Conservation (phyloP, 2,329 filamentous ascomycete species). For the Aspergillus sp. region DNA sequence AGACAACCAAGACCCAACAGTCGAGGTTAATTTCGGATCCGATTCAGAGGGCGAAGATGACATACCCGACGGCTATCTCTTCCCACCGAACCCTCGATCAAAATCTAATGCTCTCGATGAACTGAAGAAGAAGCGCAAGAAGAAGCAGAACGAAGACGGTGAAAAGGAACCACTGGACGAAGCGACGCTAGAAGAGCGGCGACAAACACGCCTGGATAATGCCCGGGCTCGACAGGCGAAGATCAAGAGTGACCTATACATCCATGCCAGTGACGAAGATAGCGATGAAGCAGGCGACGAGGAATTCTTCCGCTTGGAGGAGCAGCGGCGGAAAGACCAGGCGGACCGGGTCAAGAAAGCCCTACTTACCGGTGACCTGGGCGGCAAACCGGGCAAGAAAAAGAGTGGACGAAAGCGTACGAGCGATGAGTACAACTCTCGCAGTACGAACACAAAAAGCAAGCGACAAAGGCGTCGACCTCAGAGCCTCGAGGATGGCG, state of each 20-base stretch:
- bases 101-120: slow-evolving; percentile 48
- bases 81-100: slow-evolving; percentile 49
- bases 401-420: slow-evolving; percentile 21
- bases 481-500: slow-evolving; percentile 8
- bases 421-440: slow-evolving; percentile 10
- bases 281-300: slow-evolving; percentile 66
- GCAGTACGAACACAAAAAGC: slow-evolving; percentile 8
- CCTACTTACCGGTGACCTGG: slow-evolving; percentile 33
- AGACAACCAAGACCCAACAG: slow-evolving; percentile 25
- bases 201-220: slow-evolving; percentile 54
- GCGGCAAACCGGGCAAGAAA: slow-evolving; percentile 19
- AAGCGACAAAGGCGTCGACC: slow-evolving; percentile 24
- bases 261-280: slow-evolving; percentile 81
- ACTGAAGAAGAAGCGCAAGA: slow-evolving; percentile 54
- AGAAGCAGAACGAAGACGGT: slow-evolving; percentile 45
- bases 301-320: slow-evolving; percentile 72
- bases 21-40: slow-evolving; percentile 58
- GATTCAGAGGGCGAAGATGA: slow-evolving; percentile 57
- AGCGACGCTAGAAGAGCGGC: slow-evolving; percentile 51
- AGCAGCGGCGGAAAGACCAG: slow-evolving; percentile 53
- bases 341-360: slow-evolving; percentile 43
- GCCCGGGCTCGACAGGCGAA: slow-evolving; percentile 68
- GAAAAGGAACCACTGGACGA: slow-evolving; percentile 54
- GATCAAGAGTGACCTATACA: slow-evolving; percentile 76
- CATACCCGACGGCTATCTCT: slow-evolving; percentile 53